A percentile compares a stretch with the other conserved stretches of the same genome.
Evolutionary conservation across 2,329 filamentous ascomycete species (phyloP).

Genomic region (Beauveria caledonica): DNA sequence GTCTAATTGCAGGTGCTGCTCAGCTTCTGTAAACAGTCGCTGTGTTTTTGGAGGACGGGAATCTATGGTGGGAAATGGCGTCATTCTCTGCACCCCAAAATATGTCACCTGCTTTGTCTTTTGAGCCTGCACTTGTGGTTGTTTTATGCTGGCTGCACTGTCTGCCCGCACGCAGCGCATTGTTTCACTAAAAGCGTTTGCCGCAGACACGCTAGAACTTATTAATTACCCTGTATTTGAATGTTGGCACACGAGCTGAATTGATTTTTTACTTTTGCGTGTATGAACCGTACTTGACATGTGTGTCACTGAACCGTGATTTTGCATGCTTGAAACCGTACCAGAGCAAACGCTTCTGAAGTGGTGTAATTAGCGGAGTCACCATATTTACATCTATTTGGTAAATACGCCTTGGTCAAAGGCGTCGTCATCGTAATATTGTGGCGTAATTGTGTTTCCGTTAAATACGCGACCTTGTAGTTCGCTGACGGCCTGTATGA

Average conservation of each 20-base stretch:
- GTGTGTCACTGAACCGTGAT: background rate
- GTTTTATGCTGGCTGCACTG: conserved; percentile 10
- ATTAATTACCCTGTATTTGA: conserved; percentile 35
- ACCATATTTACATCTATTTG: background rate
- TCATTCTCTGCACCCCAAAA: conserved; percentile 26
- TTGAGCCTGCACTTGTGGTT: conserved; percentile 28
- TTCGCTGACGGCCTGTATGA: conserved; percentile 70
- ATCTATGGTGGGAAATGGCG: conserved; percentile 27
- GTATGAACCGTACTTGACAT: background rate
- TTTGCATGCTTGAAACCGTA: background rate
- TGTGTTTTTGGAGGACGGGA: conserved; percentile 12
- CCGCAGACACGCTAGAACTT: conserved; percentile 33
- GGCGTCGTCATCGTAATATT: conserved; percentile 72
- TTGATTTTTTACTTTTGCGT: conserved; percentile 6
- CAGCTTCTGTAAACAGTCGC: conserved; percentile 41
- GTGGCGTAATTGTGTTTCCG: conserved; percentile 73
- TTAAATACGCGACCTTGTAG: conserved; percentile 83
- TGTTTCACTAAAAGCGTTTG: conserved; percentile 7
- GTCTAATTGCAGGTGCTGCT: conserved; percentile 37
- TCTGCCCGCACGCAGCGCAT: background rate
- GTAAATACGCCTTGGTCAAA: conserved; percentile 63
- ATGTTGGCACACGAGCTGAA: conserved; percentile 14
- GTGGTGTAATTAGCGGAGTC: no score
- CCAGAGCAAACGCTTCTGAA: background rate
- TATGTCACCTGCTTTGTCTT: conserved; percentile 23